Evolutionary conservation across 495 filamentous ascomycete species (phyloP).

Genomic region (Gamarada debralockiae): DNA sequence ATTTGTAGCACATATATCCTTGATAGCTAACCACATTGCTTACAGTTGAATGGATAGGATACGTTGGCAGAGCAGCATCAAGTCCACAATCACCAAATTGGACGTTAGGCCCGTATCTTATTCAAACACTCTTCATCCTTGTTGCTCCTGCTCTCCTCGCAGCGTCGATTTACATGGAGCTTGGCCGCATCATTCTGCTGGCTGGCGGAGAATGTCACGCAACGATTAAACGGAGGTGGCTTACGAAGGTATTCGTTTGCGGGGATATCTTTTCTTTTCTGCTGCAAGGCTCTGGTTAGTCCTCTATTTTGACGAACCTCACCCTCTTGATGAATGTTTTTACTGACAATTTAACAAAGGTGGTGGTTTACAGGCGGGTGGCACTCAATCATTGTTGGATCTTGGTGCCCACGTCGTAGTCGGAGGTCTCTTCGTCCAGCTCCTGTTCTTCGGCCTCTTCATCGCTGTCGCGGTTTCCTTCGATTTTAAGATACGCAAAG

Average conservation of each 20-base stretch:
- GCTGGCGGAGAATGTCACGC: slow-evolving; percentile 36
- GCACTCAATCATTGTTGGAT: slow-evolving; percentile 3
- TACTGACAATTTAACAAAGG: slow-evolving; percentile 7
- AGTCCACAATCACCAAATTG: slow-evolving; percentile 28
- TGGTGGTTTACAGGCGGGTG: slow-evolving; percentile 19
- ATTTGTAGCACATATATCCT: too few species aligned
- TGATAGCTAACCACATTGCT: neutral
- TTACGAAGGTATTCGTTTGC: slow-evolving; percentile 40
- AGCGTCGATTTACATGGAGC: slow-evolving; percentile 48
- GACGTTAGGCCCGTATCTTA: slow-evolving; percentile 34
- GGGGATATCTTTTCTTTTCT: slow-evolving; percentile 41
- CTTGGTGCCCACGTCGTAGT: slow-evolving; percentile 32
- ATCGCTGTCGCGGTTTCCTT: slow-evolving; percentile 36
- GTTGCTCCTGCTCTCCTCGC: slow-evolving; percentile 47
- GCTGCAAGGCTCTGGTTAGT: slow-evolving; percentile 30
- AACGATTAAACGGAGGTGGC: slow-evolving; percentile 28
- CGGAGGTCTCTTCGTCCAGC: slow-evolving; percentile 40
- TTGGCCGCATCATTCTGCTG: slow-evolving; percentile 38
- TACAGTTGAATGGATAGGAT: slow-evolving; percentile 36
- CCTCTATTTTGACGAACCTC: too few species aligned
- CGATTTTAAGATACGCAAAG: slow-evolving; percentile 17
- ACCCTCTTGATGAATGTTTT: neutral
- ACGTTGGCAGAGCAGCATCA: slow-evolving; percentile 36
- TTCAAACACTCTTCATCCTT: slow-evolving; percentile 40
- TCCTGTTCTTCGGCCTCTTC: slow-evolving; percentile 47